phyloP scores from a whole-genome alignment of 2,329 filamentous ascomycete species.

The Ilyonectria robusta region DNA sequence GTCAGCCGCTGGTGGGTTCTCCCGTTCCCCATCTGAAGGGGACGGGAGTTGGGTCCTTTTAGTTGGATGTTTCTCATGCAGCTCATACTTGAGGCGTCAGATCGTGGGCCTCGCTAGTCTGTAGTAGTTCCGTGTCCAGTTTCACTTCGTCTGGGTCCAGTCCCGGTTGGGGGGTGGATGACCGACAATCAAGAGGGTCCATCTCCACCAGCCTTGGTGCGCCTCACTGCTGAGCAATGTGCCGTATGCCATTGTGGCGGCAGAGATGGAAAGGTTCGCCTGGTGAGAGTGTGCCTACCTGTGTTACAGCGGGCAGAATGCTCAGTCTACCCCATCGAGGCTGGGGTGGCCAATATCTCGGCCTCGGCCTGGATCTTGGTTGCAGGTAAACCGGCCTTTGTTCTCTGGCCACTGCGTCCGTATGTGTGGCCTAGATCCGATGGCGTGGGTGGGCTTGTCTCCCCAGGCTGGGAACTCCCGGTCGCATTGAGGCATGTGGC shows the following conservation, averaged over 20 bases:
- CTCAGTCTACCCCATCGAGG: neutral
- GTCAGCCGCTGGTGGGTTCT: constrained; percentile 22
- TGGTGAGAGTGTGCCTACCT: neutral
- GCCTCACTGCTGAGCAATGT: neutral
- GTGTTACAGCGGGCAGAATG: neutral
- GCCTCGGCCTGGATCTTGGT: neutral
- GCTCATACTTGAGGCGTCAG: constrained; percentile 25
- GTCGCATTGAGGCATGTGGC: constrained; percentile 6
- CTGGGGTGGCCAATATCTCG: neutral
- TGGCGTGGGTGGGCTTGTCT: neutral
- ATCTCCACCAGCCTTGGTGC: neutral
- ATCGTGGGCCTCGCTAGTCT: constrained; percentile 25
- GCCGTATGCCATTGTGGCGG: neutral
- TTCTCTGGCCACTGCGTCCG: constrained; percentile 1
- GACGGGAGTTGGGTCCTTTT: neutral
- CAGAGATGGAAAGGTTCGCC: neutral
- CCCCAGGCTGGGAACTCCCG: constrained; percentile 6
- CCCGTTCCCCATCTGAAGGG: constrained; percentile 2
- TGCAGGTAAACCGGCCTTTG: neutral
- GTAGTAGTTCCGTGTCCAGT: neutral
- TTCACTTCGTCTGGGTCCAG: constrained; percentile 14
- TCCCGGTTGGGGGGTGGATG: neutral
- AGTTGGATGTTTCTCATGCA: constrained; percentile 26
- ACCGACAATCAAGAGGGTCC: neutral
- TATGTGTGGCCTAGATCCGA: constrained; percentile 5